Conservation (phyloP, 495 filamentous ascomycete species). For the Chaetomium cochliodes region DNA sequence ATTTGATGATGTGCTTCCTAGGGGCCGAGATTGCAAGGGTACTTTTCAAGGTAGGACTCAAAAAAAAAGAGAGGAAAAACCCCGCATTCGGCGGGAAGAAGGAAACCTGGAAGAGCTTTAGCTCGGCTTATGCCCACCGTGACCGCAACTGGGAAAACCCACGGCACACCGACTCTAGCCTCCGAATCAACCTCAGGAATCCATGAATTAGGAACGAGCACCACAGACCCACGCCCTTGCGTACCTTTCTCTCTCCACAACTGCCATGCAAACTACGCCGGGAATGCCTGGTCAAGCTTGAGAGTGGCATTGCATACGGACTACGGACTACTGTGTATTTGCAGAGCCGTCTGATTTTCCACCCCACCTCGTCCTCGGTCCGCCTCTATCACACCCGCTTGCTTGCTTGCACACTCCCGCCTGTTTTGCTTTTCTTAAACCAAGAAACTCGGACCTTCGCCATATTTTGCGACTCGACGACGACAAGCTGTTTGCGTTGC, state of each 20-base stretch:
- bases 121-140: conserved; percentile 11
- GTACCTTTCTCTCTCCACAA: background rate
- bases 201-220: conserved; percentile 4
- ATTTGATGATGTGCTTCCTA: background rate
- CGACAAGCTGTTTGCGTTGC: background rate
- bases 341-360: conserved; percentile 14
- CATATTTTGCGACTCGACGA: conserved; percentile 4
- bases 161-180: background rate
- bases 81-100: conserved; percentile 20
- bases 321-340: background rate
- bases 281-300: conserved; percentile 3
- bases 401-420: background rate
- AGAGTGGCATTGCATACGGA: background rate
- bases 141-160: background rate
- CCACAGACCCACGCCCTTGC: background rate
- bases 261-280: conserved; percentile 8
- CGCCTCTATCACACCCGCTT: background rate
- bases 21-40: conserved; percentile 2
- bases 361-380: conserved; percentile 13
- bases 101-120: conserved; percentile 16
- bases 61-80: conserved; percentile 14
- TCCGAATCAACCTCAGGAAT: background rate
- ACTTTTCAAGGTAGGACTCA: background rate
- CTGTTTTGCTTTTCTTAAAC: background rate
- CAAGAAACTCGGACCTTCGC: background rate